Conservation (phyloP, 768 basidiomycete species). For the Kwoniella dejecticola region DNA sequence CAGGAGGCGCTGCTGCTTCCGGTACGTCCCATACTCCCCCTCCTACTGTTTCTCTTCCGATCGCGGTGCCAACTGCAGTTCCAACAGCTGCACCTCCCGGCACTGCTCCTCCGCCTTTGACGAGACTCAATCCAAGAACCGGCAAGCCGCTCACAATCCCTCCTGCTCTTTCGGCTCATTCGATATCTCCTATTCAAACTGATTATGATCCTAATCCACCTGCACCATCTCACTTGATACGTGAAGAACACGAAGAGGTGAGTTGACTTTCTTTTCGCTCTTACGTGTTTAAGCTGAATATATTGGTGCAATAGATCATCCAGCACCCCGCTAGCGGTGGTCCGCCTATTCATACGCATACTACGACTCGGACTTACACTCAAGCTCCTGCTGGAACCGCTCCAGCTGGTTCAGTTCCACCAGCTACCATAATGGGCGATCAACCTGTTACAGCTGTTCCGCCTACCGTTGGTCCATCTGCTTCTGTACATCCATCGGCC, state of each 20-base stretch:
- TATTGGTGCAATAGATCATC: slow-evolving; percentile 29
- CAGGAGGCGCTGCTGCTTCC: slow-evolving; percentile 15
- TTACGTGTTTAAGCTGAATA: neutral
- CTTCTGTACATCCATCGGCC: slow-evolving; percentile 8
- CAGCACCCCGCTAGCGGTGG: slow-evolving; percentile 38
- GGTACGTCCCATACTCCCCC: slow-evolving; percentile 16
- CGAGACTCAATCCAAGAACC: slow-evolving; percentile 44
- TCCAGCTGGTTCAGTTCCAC: slow-evolving; percentile 2
- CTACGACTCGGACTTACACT: slow-evolving; percentile 41
- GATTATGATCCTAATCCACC: slow-evolving; percentile 20
- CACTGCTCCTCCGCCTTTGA: slow-evolving; percentile 15
- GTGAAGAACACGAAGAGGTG: slow-evolving; percentile 50
- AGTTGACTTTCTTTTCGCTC: slow-evolving; percentile 4
- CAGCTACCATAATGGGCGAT: slow-evolving; percentile 1
- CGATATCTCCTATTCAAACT: slow-evolving; percentile 37
- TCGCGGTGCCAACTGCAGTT: slow-evolving; percentile 8
- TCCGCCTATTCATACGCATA: slow-evolving; percentile 40
- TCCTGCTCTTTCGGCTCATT: slow-evolving; percentile 33
- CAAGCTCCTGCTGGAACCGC: slow-evolving; percentile 14
- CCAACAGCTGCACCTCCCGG: slow-evolving; percentile 10
- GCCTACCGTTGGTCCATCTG: slow-evolving; percentile 16
- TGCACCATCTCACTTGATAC: slow-evolving; percentile 27
- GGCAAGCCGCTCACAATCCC: slow-evolving; percentile 42
- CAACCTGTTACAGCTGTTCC: neutral
- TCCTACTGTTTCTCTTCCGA: slow-evolving; percentile 9